Percentiles rank a stretch among this genome's conserved stretches.
Conservation (phyloP, 106 monocot genomes). For the Apostasia ramifera region DNA sequence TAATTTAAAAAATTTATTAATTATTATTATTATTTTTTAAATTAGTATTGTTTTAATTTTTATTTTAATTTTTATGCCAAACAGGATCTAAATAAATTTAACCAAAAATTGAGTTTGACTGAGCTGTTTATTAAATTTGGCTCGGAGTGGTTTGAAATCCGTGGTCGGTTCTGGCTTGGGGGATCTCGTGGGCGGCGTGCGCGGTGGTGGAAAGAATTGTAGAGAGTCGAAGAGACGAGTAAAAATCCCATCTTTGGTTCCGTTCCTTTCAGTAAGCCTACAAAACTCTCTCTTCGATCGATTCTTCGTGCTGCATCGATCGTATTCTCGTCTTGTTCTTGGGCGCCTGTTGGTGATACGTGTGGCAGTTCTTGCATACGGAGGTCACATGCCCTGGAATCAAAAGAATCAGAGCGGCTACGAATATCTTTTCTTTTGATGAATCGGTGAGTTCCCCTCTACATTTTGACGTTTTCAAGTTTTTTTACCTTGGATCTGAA, state of each 20-base stretch:
- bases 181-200: background rate
- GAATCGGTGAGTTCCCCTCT: conserved; percentile 8
- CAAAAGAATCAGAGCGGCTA: background rate
- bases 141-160: conserved; percentile 11
- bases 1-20: no score
- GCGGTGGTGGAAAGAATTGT: background rate
- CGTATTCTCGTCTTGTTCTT: background rate
- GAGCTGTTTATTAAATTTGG: conserved; percentile 9
- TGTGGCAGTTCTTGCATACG: background rate
- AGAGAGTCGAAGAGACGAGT: background rate
- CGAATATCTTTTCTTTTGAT: conserved; percentile 7
- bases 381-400: background rate
- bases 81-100: no score
- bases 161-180: conserved; percentile 6
- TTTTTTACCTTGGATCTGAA: background rate
- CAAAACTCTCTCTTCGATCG: background rate
- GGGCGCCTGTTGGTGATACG: conserved; percentile 6
- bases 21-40: no score
- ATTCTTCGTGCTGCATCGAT: background rate
- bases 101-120: no score
- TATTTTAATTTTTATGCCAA: no score
- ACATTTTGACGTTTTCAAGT: background rate
- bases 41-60: no score
- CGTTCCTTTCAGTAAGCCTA: background rate
- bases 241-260: background rate